Percentiles rank a stretch among this genome's conserved stretches.
phyloP scores from a whole-genome alignment of 1,139 yeast species.

The Taiozyma sp. region DNA sequence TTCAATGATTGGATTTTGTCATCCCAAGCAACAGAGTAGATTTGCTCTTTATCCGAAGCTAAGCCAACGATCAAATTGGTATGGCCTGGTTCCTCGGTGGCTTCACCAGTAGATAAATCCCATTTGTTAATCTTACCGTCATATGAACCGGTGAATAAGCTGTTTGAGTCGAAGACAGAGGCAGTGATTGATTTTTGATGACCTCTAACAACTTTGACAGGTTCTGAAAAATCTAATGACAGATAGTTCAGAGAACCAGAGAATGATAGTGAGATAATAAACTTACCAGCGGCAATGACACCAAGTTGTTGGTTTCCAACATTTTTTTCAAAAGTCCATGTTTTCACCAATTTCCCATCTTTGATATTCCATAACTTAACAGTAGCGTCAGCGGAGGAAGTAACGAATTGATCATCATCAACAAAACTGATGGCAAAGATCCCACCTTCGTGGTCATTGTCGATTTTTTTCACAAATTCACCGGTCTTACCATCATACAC shows the following conservation, averaged over 20 bases:
- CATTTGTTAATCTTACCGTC: slow-evolving; percentile 74
- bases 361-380: slow-evolving; percentile 59
- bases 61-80: slow-evolving; percentile 50
- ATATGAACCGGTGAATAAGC: slow-evolving; percentile 65
- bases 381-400: slow-evolving; percentile 80
- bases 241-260: slow-evolving; percentile 70
- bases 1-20: slow-evolving; percentile 53
- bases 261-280: slow-evolving; percentile 60
- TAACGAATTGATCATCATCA: slow-evolving; percentile 56
- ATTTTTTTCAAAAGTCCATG: slow-evolving; percentile 40
- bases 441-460: slow-evolving; percentile 66
- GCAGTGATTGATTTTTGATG: slow-evolving; percentile 82
- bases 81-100: slow-evolving; percentile 40
- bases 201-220: slow-evolving; percentile 51
- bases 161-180: slow-evolving; percentile 31
- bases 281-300: slow-evolving; percentile 55
- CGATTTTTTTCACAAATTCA: slow-evolving; percentile 50
- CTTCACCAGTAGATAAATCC: slow-evolving; percentile 35
- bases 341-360: slow-evolving; percentile 32
- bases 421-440: slow-evolving; percentile 75
- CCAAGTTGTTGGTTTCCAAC: slow-evolving; percentile 76
- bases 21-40: slow-evolving; percentile 81
- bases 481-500: slow-evolving; percentile 89
- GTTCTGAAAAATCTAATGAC: slow-evolving; percentile 29
- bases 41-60: slow-evolving; percentile 23